Evolutionary conservation across 1,139 yeast species (phyloP), one percentile per base, ranked within the genome.

Genomic region (Geotrichum macrosporum): DNA sequence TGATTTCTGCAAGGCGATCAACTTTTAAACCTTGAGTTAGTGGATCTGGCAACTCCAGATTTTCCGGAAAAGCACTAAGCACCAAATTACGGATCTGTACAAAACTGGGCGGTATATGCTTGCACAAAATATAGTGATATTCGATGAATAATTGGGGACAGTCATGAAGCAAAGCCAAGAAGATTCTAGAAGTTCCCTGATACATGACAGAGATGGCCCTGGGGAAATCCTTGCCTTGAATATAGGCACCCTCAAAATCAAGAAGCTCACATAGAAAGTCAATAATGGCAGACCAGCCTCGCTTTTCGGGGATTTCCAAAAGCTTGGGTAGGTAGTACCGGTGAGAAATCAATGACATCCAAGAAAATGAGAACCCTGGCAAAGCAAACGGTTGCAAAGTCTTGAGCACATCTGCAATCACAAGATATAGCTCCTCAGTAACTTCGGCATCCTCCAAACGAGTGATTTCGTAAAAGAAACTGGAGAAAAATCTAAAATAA

Each of bases 331-430:
- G 72, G 61, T 88, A 86, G 81, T 86, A 78, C 53, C 97, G 77
- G 63, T 92, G 98, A 6, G 95, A 81, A 38, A 89, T 76, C 58
- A 92, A 73, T 3, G 96, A 81, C 55, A 88, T 79, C 98, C 98
- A 92, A 1, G 96, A 94, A 73, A 92, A 88, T 0, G 95, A 80
- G 61, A 92, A 92, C 0, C 94, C 96, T 1, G 97, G 96, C 72
- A 84, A 84, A 2, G 92, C 83, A 36, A 84, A 70, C 6, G 98
- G 98, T 66, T 94, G 97, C 49, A 86, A 68, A 5, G 83, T 73
- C 52, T 80, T 78, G 59, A 92, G 74, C 35, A 78, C 74, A 32
- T 85, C 87, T 1, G 89, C 87, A 51, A 88, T 63, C 15, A 73
- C 69, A 35, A 75, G 66, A 65, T 77, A 86, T 56, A 84, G 77